These are phyloP conservation scores for Ogataea methylovora DNA, from an alignment of 805 yeast genomes.

Conservation along the genomic window DNA sequence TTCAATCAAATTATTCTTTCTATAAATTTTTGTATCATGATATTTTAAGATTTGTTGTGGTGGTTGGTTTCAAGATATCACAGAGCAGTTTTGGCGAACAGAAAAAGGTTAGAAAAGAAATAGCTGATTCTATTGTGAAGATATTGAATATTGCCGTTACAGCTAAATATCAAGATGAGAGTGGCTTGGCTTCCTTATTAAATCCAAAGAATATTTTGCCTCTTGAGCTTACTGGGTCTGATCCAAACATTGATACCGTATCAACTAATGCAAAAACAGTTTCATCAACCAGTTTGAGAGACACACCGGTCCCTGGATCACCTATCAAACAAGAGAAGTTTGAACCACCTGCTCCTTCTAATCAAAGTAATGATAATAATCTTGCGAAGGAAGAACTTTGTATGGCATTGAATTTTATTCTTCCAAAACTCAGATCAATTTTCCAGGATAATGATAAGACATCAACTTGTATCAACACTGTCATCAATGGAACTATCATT, in stretches of 20 bases:
- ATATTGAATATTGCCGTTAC: slow-evolving; percentile 17
- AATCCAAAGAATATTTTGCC: slow-evolving; percentile 18
- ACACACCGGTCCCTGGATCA: too few species aligned
- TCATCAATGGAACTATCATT: slow-evolving; percentile 44
- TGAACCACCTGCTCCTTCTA: not conserved
- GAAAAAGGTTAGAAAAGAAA: slow-evolving; percentile 50
- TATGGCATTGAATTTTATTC: slow-evolving; percentile 30
- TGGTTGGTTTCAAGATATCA: slow-evolving; percentile 50
- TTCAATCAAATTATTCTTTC: slow-evolving; percentile 34
- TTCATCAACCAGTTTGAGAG: too few species aligned
- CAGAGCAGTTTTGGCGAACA: slow-evolving; percentile 55
- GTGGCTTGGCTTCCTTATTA: slow-evolving; percentile 9
- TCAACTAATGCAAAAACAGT: not conserved
- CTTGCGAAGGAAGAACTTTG: slow-evolving; percentile 37
- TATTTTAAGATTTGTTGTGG: slow-evolving; percentile 42
- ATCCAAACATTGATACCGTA: slow-evolving; percentile 2
- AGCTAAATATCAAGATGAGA: slow-evolving; percentile 14
- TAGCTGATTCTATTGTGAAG: slow-evolving; percentile 19
- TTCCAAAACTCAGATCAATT: slow-evolving; percentile 33
- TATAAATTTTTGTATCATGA: slow-evolving; percentile 47
- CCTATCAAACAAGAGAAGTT: not conserved
- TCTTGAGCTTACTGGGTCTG: not conserved
- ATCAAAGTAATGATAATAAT: too few species aligned
- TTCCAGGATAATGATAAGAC: slow-evolving; percentile 58
- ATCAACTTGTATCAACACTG: slow-evolving; percentile 36